A percentile compares a stretch with the other conserved stretches of the same genome.
phyloP scores from a whole-genome alignment of 1,284 basidiomycete genomes.

The Earliella scabrosa region DNA sequence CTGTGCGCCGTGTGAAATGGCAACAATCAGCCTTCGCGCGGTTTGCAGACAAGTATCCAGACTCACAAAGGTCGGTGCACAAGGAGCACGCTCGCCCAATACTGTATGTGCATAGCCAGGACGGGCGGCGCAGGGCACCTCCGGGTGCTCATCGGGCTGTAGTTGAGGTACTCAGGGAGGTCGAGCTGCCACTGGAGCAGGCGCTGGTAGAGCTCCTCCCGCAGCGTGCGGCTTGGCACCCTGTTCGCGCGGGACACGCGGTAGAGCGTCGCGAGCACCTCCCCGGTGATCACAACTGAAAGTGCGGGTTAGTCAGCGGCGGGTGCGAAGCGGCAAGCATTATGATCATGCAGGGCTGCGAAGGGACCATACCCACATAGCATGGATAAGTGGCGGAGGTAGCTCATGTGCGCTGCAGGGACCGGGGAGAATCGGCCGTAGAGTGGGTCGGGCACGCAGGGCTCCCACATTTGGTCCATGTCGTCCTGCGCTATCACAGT shows the following conservation, averaged over 20 bases:
- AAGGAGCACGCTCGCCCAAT: conserved; percentile 80
- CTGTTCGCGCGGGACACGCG: conserved; percentile 61
- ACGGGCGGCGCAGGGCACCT: conserved; percentile 66
- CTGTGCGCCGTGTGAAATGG: conserved; percentile 36
- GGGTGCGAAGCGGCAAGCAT: conserved; percentile 1
- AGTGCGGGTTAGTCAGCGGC: background rate
- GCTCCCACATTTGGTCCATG: conserved; percentile 57
- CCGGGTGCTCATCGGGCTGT: conserved; percentile 56
- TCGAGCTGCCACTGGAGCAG: conserved; percentile 80
- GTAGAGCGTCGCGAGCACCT: conserved; percentile 75
- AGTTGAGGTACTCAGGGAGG: conserved; percentile 68
- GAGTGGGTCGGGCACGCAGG: conserved; percentile 39
- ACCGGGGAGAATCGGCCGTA: conserved; percentile 44
- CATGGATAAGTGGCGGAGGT: conserved; percentile 61
- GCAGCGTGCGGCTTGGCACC: conserved; percentile 47
- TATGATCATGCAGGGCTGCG: no score
- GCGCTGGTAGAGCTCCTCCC: conserved; percentile 62
- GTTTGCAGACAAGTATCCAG: background rate
- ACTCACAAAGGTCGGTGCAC: conserved; percentile 84
- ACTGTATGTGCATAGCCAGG: conserved; percentile 75
- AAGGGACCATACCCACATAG: conserved; percentile 56
- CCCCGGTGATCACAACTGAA: conserved; percentile 61
- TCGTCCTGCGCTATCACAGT: conserved; percentile 44
- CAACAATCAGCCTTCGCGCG: conserved; percentile 1
- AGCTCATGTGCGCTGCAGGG: conserved; percentile 52